Evolutionary conservation across 331 rosid species (phyloP).

Genomic region (Spiraea crenata): DNA sequence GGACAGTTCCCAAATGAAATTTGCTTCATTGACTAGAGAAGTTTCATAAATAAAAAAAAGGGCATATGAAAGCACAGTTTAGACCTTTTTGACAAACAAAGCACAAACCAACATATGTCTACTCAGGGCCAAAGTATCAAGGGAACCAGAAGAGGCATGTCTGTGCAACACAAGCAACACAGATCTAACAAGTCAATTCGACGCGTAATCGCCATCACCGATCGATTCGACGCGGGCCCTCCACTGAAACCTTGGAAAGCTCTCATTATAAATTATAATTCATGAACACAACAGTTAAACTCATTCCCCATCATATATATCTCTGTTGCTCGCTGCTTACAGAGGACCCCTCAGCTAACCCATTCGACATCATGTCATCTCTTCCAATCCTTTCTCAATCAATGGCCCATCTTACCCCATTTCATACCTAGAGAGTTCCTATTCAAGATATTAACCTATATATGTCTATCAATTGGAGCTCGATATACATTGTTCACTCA

Average conservation of each 20-base stretch:
- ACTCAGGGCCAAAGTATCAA: conserved; percentile 17
- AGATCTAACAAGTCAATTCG: conserved; percentile 49
- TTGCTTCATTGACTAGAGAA: background rate
- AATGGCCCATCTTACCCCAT: conserved; percentile 37
- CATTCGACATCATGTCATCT: conserved; percentile 31
- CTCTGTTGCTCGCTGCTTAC: conserved; percentile 6
- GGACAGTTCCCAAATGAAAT: too few relatives aligned
- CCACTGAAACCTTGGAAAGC: conserved; percentile 38
- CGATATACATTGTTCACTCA: too few relatives aligned
- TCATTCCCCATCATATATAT: conserved; percentile 18
- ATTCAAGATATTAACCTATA: conserved; percentile 16
- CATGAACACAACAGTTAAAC: conserved; percentile 12
- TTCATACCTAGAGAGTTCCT: conserved; percentile 42
- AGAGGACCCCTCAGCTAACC: conserved; percentile 32
- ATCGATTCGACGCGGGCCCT: conserved; percentile 54
- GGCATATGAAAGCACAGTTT: conserved; percentile 1
- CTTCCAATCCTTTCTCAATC: conserved; percentile 20
- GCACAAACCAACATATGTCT: conserved; percentile 27
- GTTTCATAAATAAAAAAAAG: background rate
- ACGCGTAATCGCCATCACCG: conserved; percentile 36
- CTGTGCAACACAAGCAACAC: conserved; percentile 49
- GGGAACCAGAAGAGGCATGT: conserved; percentile 40
- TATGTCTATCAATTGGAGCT: too few relatives aligned
- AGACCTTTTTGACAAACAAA: conserved; percentile 44
- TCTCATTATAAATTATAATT: conserved; percentile 1